Evolutionary conservation across 225 moss, liverwort and hornwort genomes (phyloP).

Genomic region (Marchantia polymorpha): DNA sequence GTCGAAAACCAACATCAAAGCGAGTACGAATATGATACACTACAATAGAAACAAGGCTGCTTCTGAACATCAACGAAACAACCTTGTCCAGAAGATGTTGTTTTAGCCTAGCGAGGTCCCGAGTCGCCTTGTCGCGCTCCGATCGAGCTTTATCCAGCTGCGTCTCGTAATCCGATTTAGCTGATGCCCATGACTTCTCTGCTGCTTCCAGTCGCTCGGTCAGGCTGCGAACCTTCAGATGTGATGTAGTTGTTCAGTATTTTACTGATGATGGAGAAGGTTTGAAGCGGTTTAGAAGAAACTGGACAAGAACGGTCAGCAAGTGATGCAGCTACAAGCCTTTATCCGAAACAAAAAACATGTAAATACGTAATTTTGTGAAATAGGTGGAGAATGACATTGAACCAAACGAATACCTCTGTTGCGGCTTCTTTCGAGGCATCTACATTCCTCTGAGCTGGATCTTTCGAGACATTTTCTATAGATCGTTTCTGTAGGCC

Average conservation of each 20-base stretch:
- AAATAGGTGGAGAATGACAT: background rate
- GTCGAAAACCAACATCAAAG: background rate
- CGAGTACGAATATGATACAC: no score
- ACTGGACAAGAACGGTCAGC: background rate
- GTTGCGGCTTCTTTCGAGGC: constrained; percentile 25
- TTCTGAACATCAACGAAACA: background rate
- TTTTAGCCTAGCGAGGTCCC: constrained; percentile 80
- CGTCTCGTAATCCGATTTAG: constrained; percentile 54
- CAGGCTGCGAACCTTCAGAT: constrained; percentile 68
- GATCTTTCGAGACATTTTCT: constrained; percentile 12
- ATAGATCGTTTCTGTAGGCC: constrained; percentile 8
- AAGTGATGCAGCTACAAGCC: background rate
- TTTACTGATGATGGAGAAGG: background rate
- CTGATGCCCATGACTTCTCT: constrained; percentile 59
- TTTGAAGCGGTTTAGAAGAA: background rate
- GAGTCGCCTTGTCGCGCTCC: constrained; percentile 81
- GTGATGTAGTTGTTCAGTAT: background rate
- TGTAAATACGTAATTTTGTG: background rate
- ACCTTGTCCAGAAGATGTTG: constrained; percentile 97
- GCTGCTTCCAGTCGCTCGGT: constrained; percentile 54
- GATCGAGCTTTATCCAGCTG: constrained; percentile 51
- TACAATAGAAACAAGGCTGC: background rate
- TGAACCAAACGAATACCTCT: constrained; percentile 27
- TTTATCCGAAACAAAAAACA: background rate
- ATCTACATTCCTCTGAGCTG: constrained; percentile 13